A percentile compares a stretch with the other conserved stretches of the same genome.
Conservation (phyloP, 2,329 filamentous ascomycete species). For the Pezicula radicicola region DNA sequence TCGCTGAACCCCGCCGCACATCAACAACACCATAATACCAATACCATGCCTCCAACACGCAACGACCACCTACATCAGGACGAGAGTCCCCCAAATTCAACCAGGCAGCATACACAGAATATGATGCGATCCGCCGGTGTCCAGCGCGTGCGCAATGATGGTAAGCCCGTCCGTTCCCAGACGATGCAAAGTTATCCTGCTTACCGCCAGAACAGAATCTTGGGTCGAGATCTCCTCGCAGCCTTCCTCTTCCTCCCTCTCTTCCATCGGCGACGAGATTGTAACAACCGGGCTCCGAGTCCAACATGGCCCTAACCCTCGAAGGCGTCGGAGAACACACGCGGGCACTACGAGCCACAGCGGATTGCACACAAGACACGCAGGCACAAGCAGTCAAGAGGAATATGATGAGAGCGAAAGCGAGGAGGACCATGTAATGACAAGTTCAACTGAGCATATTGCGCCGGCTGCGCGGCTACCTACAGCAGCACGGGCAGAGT, state of each 20-base stretch:
- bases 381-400: conserved; percentile 75
- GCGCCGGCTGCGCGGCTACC: conserved; percentile 19
- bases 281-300: conserved; percentile 85
- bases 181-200: neutral
- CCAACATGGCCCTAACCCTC: conserved; percentile 58
- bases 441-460: conserved; percentile 56
- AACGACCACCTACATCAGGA: no score
- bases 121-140: conserved; percentile 10
- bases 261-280: conserved; percentile 82
- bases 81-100: no score
- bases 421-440: conserved; percentile 70
- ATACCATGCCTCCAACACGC: no score
- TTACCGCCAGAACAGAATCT: conserved; percentile 61
- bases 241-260: conserved; percentile 89
- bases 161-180: conserved; percentile 7
- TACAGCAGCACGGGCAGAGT: conserved; percentile 25
- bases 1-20: no score
- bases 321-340: conserved; percentile 51
- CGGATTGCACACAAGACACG: conserved; percentile 35
- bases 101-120: no score
- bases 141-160: conserved; percentile 23
- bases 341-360: conserved; percentile 34
- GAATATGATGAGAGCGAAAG: conserved; percentile 93
- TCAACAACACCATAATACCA: no score
- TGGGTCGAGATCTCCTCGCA: conserved; percentile 95